Conservation (phyloP, 331 rosid genomes). For the Saraca asoca region DNA sequence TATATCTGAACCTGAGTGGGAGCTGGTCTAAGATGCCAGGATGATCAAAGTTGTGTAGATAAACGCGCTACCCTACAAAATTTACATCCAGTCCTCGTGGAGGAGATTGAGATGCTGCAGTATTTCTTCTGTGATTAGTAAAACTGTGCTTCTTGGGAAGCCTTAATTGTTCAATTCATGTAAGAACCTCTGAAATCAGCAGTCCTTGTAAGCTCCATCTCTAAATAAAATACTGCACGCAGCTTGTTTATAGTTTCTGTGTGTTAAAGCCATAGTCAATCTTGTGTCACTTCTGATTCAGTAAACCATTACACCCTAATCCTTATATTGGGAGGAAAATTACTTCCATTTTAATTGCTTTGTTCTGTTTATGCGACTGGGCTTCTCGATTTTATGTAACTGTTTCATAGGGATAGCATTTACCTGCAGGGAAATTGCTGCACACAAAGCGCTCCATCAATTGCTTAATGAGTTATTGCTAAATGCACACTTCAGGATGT, state of each 20-base stretch:
- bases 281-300: constrained; percentile 10
- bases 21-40: constrained; percentile 56
- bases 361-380: too few relatives aligned
- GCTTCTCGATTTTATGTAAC: too few relatives aligned
- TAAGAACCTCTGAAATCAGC: constrained; percentile 27
- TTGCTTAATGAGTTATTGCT: too few relatives aligned
- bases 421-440: too few relatives aligned
- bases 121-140: background rate
- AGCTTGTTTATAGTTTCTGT: constrained; percentile 13
- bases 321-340: background rate
- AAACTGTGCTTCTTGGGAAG: background rate
- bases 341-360: too few relatives aligned
- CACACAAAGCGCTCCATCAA: too few relatives aligned
- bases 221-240: background rate
- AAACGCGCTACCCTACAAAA: constrained; percentile 23
- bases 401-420: too few relatives aligned
- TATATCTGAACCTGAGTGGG: constrained; percentile 73
- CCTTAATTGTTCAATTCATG: constrained; percentile 16
- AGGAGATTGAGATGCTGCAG: constrained; percentile 28
- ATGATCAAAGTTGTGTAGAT: constrained; percentile 37
- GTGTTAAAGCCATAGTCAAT: constrained; percentile 2
- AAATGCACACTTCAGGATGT: too few relatives aligned
- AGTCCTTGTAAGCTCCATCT: constrained; percentile 7
- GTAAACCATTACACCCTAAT: background rate
- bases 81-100: constrained; percentile 33